phyloP scores from a whole-genome alignment of 1,139 yeast species.

The Hemisphaericaspora xylanilytica region DNA sequence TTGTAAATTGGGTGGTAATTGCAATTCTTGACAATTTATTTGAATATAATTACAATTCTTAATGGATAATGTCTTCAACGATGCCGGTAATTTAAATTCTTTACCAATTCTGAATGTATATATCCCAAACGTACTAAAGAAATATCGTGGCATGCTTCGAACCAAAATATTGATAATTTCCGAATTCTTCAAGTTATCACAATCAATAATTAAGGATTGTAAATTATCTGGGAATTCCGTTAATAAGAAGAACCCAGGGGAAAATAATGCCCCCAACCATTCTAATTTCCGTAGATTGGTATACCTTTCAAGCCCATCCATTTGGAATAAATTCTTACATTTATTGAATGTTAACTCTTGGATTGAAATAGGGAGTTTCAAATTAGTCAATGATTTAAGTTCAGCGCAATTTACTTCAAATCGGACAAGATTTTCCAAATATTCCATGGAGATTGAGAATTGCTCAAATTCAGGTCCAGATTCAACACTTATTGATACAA shows the following conservation, averaged over 20 bases:
- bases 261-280: slow-evolving; percentile 9
- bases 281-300: slow-evolving; percentile 5
- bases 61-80: slow-evolving; percentile 5
- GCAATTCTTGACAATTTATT: slow-evolving; percentile 4
- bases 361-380: slow-evolving; percentile 5
- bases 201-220: slow-evolving; percentile 7
- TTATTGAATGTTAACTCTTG: slow-evolving; percentile 3
- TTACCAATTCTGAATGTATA: slow-evolving; percentile 7
- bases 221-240: slow-evolving; percentile 5
- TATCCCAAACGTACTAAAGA: slow-evolving; percentile 6
- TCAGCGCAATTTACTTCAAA: slow-evolving; percentile 5
- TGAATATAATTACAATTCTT: slow-evolving; percentile 8
- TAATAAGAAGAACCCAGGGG: slow-evolving; percentile 5
- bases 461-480: slow-evolving; percentile 1
- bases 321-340: slow-evolving; percentile 5
- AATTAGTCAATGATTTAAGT: slow-evolving; percentile 3
- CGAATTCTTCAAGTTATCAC: slow-evolving; percentile 3
- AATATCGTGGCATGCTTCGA: slow-evolving; percentile 6
- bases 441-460: slow-evolving; percentile 1
- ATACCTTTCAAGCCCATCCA: slow-evolving; percentile 4
- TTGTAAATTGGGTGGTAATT: slow-evolving; percentile 5
- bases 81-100: slow-evolving; percentile 6
- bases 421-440: not conserved
- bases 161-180: slow-evolving; percentile 3
- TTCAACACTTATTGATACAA: slow-evolving; percentile 1